These are phyloP conservation scores for Arabidopsis hybrid DNA, from an alignment of 441 rosid species.

Conservation along the genomic window DNA sequence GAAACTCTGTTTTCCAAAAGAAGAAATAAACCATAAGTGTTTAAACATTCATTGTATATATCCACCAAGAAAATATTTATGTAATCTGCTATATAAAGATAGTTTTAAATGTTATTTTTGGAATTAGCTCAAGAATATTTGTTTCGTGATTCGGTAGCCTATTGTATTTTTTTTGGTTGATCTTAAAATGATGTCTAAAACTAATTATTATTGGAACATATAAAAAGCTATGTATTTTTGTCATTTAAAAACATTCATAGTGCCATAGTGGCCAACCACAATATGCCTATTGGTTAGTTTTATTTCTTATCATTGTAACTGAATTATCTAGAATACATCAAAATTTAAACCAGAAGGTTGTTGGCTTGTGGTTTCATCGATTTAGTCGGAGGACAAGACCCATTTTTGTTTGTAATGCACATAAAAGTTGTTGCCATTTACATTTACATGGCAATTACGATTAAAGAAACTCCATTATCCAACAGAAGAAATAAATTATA, in stretches of 20 bases:
- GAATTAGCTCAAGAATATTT: not conserved
- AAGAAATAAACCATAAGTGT: conserved; percentile 1
- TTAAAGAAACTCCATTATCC: conserved; percentile 11
- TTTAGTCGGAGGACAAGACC: not conserved
- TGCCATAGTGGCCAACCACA: not conserved
- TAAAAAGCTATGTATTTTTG: not conserved
- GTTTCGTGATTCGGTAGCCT: not conserved
- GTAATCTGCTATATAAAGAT: not conserved
- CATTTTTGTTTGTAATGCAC: not conserved
- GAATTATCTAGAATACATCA: not conserved
- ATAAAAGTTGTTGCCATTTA: not conserved
- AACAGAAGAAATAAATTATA: not conserved
- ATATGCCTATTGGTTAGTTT: not conserved
- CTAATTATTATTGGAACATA: not conserved
- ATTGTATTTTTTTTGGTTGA: not conserved
- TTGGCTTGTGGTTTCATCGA: conserved; percentile 1
- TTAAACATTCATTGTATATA: not conserved
- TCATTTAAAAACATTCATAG: not conserved
- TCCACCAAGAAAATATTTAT: not conserved
- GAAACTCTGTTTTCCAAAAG: conserved; percentile 24
- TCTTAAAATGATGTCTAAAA: not conserved
- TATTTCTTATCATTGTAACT: conserved; percentile 8
- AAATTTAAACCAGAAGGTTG: not conserved
- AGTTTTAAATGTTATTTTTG: not conserved
- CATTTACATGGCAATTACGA: not conserved